Evolutionary conservation across 1,284 basidiomycete species (phyloP).

Genomic region (Puccinia horiana): DNA sequence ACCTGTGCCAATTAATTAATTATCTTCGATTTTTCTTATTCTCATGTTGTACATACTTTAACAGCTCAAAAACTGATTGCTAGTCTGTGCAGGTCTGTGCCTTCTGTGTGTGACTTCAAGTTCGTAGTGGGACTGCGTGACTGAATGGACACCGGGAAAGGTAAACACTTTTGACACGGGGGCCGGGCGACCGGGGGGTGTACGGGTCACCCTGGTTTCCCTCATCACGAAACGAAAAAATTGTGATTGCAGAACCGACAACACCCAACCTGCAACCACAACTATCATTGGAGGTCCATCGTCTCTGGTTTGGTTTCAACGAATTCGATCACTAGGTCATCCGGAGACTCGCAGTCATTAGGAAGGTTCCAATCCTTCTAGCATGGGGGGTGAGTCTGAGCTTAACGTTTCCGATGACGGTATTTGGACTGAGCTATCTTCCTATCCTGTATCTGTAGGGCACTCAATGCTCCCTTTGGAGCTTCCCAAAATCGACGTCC

Average conservation of each 20-base stretch:
- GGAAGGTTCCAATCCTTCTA: background rate
- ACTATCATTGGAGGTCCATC: too few species aligned
- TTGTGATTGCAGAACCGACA: background rate
- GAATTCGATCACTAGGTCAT: background rate
- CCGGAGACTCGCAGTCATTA: background rate
- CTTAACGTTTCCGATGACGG: background rate
- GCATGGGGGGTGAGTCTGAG: constrained; percentile 36
- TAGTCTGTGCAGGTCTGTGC: too few species aligned
- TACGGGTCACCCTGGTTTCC: background rate
- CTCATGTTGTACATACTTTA: too few species aligned
- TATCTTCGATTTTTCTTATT: too few species aligned
- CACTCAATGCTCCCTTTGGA: constrained; percentile 46
- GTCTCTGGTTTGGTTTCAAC: background rate
- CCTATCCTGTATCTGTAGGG: constrained; percentile 1
- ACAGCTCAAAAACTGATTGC: too few species aligned
- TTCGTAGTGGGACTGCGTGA: too few species aligned
- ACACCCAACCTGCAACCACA: background rate
- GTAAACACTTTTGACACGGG: background rate
- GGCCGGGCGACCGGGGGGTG: background rate
- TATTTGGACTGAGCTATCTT: background rate
- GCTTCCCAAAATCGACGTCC: constrained; percentile 39
- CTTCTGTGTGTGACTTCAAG: too few species aligned
- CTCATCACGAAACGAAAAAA: background rate
- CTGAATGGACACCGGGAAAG: too few species aligned
- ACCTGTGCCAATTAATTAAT: too few species aligned